Base-by-base conservation (phyloP, 164 flowering plant species). In the Stephania yunnanensis region DNA sequence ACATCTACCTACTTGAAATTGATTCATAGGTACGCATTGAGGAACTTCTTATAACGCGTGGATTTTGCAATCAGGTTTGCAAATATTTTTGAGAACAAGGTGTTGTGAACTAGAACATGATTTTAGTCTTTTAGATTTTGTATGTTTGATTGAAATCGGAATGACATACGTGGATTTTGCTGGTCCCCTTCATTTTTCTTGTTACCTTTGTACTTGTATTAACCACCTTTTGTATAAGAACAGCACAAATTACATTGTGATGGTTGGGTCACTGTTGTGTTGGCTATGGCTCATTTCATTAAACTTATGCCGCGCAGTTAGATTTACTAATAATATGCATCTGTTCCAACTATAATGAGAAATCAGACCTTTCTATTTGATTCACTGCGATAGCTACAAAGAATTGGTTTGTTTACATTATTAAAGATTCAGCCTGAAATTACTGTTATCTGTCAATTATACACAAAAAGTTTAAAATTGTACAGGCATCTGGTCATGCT, bases 1-100 rank as follows among this genome's bases (percentile, higher is more conserved):
- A 19, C 82, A 36, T 36, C 88, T 46, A 42, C 53, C 46, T 42
- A 52, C 5, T 64, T 48, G 30, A 46, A 42, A 73, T 36, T 75
- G 64, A 50, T 15, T 8, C 15, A 2, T 50, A 9, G 55, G 1
- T 50, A 50, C 55, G 11, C 55, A 50, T 8, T 0, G 15, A 50
- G 55, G 15, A 10, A 50, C 15, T 50, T 10, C 4, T 50, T 8
- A 50, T 50, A 50, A 50, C 55, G 3, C 9, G 11, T 10, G 15
- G 55, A 11, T 50, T 15, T 50, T 50, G 15, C 11, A 10, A 50
- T 48, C 53, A 8, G 8, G 25, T 46, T 46, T 46, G 50, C 8
- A 48, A 48, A 48, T 8, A 12, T 12, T 48, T 12, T 48, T 48
- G 11, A 48, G 8, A 48, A 50, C 7, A 58, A 58, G 13, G 19